These are phyloP conservation scores for Paraglomus occultum DNA, from an alignment of 192 early-diverging fungal species.

Conservation along the genomic window DNA sequence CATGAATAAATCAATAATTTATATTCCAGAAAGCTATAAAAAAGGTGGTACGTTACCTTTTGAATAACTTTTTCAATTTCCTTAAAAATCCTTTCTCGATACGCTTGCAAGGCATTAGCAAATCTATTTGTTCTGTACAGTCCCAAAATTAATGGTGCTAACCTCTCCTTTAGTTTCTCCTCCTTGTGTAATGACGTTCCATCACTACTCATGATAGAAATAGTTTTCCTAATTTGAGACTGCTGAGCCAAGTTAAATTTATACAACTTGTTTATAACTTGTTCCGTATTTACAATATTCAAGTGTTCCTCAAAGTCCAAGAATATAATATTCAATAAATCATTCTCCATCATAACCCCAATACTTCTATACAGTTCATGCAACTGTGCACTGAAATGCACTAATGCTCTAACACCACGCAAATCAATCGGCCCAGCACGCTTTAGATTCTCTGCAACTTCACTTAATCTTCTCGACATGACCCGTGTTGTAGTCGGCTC, in stretches of 20 bases:
- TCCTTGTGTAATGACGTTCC: constrained; percentile 33
- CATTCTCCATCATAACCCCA: constrained; percentile 70
- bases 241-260: constrained; percentile 2
- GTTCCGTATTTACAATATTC: constrained; percentile 46
- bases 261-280: constrained; percentile 18
- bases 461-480: not conserved
- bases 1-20: constrained; percentile 12
- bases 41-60: constrained; percentile 52
- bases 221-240: constrained; percentile 2
- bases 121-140: constrained; percentile 74
- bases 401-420: constrained; percentile 55
- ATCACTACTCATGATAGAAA: constrained; percentile 21
- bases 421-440: constrained; percentile 51
- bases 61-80: constrained; percentile 79
- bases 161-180: constrained; percentile 47
- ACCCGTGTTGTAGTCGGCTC: constrained; percentile 28
- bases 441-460: constrained; percentile 29
- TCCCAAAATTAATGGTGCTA: constrained; percentile 76
- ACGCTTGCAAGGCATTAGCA: constrained; percentile 63
- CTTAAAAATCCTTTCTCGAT: constrained; percentile 71
- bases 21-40: not conserved
- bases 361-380: constrained; percentile 63
- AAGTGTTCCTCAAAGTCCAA: constrained; percentile 58
- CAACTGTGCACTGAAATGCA: constrained; percentile 61
- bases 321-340: constrained; percentile 64